Evolutionary conservation across 1,284 basidiomycete genomes (phyloP), one percentile per base, ranked within the genome.

Genomic region (Bondarzewia mesenterica): DNA sequence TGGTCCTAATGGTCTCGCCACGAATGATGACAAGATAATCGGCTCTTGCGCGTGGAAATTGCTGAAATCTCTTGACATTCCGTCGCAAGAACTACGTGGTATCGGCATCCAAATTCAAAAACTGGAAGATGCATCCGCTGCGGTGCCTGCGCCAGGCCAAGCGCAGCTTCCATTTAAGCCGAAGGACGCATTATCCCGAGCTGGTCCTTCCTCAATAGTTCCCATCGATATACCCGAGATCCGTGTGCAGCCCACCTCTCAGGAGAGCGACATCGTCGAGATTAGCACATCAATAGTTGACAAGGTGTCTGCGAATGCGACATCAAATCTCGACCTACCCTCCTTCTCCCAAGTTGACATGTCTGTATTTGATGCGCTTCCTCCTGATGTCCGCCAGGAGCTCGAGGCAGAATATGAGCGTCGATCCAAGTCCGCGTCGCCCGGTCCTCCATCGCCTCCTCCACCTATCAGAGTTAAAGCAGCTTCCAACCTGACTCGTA

Each of bases 21-120:
- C 90, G 0, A 84, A 82, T 59, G 84, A 95, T 54, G 69, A 75
- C 1, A 72, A 68, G 37, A 64, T 82, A 40, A 87, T 99, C 43
- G 86, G 81, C 0, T 74, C 81, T n/a, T 82, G 86, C 48, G 86
- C 89, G 1, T 88, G 88, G 78, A 75, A 77, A 52, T 65, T 98
- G 10, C 72, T 96, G 8, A 72, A 78, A 50, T 74, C 78, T 1
- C 82, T 94, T 63, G 71, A 74, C 37, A 85, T 93, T 39, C 86
- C 93, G 53, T 81, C 93, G 0, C 77, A 74, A 52, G 95, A 99
- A 57, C 70, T 99, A 15, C 78, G 96, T n/a, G 95, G 95, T 0
- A 79, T 99, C 46, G 92, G 90, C 0, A 87, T 99, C 21, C 91
- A 93, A 60, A 79, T 97, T n/a, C 85, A 88, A 58, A 96, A 94